Evolutionary conservation across 129 eudicot species (phyloP), one percentile per base, ranked within the genome.

Genomic region (Calendula officinalis): DNA sequence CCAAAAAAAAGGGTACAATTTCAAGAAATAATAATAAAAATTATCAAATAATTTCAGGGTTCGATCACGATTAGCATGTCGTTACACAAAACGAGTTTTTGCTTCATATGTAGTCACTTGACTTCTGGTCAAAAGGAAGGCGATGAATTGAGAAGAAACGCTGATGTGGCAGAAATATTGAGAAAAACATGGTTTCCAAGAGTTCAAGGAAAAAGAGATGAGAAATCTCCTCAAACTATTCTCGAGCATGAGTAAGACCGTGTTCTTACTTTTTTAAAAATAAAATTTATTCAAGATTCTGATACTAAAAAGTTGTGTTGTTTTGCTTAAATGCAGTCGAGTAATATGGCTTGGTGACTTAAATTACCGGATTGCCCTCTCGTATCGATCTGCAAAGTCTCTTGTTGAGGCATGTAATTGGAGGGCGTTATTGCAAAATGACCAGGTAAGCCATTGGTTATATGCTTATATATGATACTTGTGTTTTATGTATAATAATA

Each of bases 301-400:
- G 33, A 52, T 62, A 49, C 66, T 54, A 44, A 73, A 66, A 45
- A 14, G 30, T 2, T 22, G 30, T 3, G 32, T 5, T 56, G 34
- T 22, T 52, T 68, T 57, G 58, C 39, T 56, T 78, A 37, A 54
- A 36, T 73, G 32, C 60, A 91, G 98, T 80, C 94, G 98, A 50
- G 63, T 91, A 56, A 78, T 91, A 80, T 91, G 98, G 98, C 96
- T 91, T 64, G 98, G 98, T 51, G 98, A 91, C 84, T 77, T 91
- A 81, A 91, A 91, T 67, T 91, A 91, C 65, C 89, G 98, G 73
- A 82, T 91, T 11, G 90, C 98, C 40, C 83, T 91, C 9, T 73
- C 88, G 45, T 82, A 83, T 74, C 95, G 88, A 10, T 64, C 52
- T 67, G 94, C 96, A 33, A 91, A 81, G 73, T 88, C 96, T 68